Conservation (phyloP, 2,329 filamentous ascomycete genomes). For the Trichothecium sympodiale region DNA sequence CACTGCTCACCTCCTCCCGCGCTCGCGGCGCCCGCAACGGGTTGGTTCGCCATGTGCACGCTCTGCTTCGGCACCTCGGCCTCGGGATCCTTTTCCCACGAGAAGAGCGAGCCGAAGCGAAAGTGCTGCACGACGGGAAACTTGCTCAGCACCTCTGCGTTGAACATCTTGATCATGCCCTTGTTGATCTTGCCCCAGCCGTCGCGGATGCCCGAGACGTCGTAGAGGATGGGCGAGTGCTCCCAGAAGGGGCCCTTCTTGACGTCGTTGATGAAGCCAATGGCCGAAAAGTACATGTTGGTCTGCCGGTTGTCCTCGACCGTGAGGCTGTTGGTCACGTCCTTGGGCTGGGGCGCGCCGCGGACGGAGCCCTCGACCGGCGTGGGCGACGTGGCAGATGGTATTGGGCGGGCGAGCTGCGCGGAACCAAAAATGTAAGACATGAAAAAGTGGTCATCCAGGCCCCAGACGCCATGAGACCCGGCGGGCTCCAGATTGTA, state of each 20-base stretch:
- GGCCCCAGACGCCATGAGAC: constrained; percentile 93
- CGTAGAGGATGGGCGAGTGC: constrained; percentile 87
- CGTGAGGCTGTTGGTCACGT: constrained; percentile 52
- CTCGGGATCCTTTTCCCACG: constrained; percentile 59
- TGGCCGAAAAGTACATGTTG: constrained; percentile 89
- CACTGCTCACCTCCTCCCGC: constrained; percentile 29
- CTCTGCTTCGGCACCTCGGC: constrained; percentile 37
- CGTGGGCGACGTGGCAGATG: constrained; percentile 41
- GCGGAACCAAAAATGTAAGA: constrained; percentile 94
- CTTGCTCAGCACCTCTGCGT: constrained; percentile 89
- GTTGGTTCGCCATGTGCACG: constrained; percentile 48
- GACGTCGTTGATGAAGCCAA: constrained; percentile 95
- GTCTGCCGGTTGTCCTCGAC: constrained; percentile 53
- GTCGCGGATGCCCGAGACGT: constrained; percentile 80
- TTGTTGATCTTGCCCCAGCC: constrained; percentile 99
- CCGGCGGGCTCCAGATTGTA: constrained; percentile 94
- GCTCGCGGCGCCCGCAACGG: constrained; percentile 12
- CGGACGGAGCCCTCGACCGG: constrained; percentile 70
- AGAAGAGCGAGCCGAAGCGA: constrained; percentile 69
- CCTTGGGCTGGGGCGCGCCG: constrained; percentile 58
- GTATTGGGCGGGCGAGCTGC: constrained; percentile 70
- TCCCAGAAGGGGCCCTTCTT: constrained; percentile 97
- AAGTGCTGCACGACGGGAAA: constrained; percentile 99
- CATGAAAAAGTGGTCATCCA: constrained; percentile 94
- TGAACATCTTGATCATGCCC: constrained; percentile 99